Evolutionary conservation across 1,139 yeast genomes (phyloP), one percentile per base, ranked within the genome.

Genomic region (Yamadazyma diospyri): DNA sequence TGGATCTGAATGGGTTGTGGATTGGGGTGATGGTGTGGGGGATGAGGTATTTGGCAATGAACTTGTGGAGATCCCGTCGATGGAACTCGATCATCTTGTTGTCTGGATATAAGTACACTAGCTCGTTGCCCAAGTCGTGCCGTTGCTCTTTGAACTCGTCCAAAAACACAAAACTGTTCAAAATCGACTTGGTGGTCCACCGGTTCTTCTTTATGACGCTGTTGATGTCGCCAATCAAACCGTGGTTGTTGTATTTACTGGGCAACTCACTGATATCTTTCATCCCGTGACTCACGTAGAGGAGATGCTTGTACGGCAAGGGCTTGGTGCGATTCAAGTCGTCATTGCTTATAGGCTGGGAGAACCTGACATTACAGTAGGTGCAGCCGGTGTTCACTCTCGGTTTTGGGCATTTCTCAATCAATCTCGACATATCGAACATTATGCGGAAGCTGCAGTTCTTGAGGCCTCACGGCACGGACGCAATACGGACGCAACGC

Each of bases 311-410:
- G 66, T 73, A 70, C 10, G 75, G 72, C 3, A 55, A 46, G 0
- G 75, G 73, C 21, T 67, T 64, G 0, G 88, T 74, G 8, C 68
- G 66, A 20, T 61, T 54, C 15, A 79, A 50, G 18, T 66, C 59
- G 30, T 54, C 61, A 1, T 45, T 44, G 43, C 75, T 69, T 21
- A 78, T 68, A 23, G 61, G 71, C 36, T 64, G 61, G 16, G 78
- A 76, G 24, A 72, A 63, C 15, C 51, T 0, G 77, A 79, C 31
- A 37, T 55, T 50, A 45, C 89, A 81, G 41, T 58, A 64, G 0
- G 84, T 77, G 48, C 86, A 80, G 0, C 84, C 85, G 0, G 83
- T 76, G 40, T 78, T 81, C 32, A 57, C 57, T 7, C 32, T 40
- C 0, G 84, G 82, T 6, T 54, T 49, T 0, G 85, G 84, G 43